phyloP scores from a whole-genome alignment of 495 filamentous ascomycete species.

The Apiosordaria backusii region DNA sequence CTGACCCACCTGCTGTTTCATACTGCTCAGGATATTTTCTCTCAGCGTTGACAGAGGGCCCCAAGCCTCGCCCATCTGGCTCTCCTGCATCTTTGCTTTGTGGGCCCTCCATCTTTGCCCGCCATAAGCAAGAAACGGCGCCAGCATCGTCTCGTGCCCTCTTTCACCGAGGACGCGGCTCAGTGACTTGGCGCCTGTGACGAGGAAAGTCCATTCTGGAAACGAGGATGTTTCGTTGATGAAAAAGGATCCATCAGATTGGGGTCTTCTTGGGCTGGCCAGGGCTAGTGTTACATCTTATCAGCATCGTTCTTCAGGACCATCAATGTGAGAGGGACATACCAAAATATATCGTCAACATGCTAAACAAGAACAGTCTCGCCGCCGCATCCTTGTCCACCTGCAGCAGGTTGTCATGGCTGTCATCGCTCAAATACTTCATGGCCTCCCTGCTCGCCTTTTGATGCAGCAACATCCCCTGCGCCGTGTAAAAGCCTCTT shows the following conservation, averaged over 20 bases:
- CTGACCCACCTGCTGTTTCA: background rate
- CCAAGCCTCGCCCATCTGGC: background rate
- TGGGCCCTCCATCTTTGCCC: constrained; percentile 22
- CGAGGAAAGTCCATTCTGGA: constrained; percentile 38
- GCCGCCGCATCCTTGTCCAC: constrained; percentile 20
- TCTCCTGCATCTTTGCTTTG: constrained; percentile 10
- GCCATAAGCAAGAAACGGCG: constrained; percentile 31
- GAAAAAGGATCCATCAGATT: constrained; percentile 29
- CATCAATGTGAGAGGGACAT: background rate
- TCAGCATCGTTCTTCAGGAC: background rate
- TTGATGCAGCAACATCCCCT: constrained; percentile 50
- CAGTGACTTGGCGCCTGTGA: constrained; percentile 30
- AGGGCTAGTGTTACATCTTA: constrained; percentile 14
- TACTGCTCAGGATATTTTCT: constrained; percentile 8
- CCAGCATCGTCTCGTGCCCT: constrained; percentile 20
- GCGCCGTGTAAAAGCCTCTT: constrained; percentile 46
- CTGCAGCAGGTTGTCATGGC: background rate
- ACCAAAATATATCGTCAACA: constrained; percentile 38
- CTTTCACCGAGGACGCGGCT: constrained; percentile 22
- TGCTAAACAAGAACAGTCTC: constrained; percentile 34
- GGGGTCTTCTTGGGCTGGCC: constrained; percentile 28
- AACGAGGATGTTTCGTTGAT: constrained; percentile 26
- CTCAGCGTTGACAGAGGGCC: constrained; percentile 14
- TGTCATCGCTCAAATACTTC: constrained; percentile 18
- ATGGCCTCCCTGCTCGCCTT: constrained; percentile 34